Evolutionary conservation across 1,284 basidiomycete genomes (phyloP).

Genomic region (Testicularia cyperi): DNA sequence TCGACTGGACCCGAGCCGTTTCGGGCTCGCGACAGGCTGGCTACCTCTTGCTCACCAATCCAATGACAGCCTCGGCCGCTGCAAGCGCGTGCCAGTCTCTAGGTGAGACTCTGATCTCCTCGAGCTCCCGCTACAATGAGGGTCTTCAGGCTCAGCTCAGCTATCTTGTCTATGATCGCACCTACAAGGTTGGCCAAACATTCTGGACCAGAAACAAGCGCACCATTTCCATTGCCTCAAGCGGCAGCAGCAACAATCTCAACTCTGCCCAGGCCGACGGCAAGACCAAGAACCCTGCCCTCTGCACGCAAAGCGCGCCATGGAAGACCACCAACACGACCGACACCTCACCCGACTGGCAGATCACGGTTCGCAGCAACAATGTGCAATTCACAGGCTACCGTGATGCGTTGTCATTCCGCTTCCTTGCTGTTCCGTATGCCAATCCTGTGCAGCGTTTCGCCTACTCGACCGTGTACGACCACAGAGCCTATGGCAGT

Average conservation of each 20-base stretch:
- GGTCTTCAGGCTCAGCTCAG: slow-evolving; percentile 27
- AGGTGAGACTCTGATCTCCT: slow-evolving; percentile 26
- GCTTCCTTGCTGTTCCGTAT: slow-evolving; percentile 26
- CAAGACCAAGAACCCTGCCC: slow-evolving; percentile 7
- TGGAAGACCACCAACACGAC: slow-evolving; percentile 17
- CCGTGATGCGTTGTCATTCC: slow-evolving; percentile 32
- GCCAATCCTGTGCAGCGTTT: slow-evolving; percentile 30
- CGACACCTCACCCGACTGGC: slow-evolving; percentile 18
- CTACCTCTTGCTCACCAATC: slow-evolving; percentile 27
- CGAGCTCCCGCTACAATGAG: slow-evolving; percentile 5
- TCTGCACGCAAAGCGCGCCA: slow-evolving; percentile 30
- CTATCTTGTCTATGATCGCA: slow-evolving; percentile 11
- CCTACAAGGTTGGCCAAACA: slow-evolving; percentile 10
- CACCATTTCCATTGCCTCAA: slow-evolving; percentile 1
- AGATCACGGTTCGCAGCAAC: slow-evolving; percentile 12
- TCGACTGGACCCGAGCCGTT: slow-evolving; percentile 27
- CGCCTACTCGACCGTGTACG: slow-evolving; percentile 26
- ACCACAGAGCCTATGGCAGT: slow-evolving; percentile 1
- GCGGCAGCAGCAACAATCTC: background rate
- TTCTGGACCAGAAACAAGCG: slow-evolving; percentile 12
- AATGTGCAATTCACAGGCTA: slow-evolving; percentile 23
- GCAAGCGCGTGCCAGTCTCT: slow-evolving; percentile 19
- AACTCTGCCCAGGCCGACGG: slow-evolving; percentile 1
- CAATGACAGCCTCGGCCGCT: slow-evolving; percentile 17
- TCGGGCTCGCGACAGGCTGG: slow-evolving; percentile 26